phyloP scores from a whole-genome alignment of 192 early-diverging fungal species.

The Geosiphon pyriformis region DNA sequence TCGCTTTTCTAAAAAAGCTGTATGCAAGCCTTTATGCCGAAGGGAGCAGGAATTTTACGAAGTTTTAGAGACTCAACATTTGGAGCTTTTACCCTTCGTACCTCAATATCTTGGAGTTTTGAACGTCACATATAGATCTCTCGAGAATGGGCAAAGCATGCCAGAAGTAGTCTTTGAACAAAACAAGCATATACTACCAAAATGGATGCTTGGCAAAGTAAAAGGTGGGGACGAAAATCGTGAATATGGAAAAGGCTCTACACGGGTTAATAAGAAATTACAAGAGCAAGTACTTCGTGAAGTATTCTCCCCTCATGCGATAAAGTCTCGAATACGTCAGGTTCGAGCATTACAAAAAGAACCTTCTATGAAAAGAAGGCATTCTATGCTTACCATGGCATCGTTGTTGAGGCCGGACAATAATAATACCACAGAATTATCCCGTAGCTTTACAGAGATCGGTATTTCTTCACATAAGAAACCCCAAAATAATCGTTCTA shows the following conservation, averaged over 20 bases:
- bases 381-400: slow-evolving; percentile 47
- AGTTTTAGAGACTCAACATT: slow-evolving; percentile 56
- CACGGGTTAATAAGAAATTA: slow-evolving; percentile 63
- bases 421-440: slow-evolving; percentile 13
- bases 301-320: slow-evolving; percentile 80
- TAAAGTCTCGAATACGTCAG: slow-evolving; percentile 67
- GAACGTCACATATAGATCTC: slow-evolving; percentile 79
- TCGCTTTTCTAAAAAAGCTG: slow-evolving; percentile 92
- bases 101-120: slow-evolving; percentile 90
- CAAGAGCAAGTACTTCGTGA: slow-evolving; percentile 89
- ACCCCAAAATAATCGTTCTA: slow-evolving; percentile 11
- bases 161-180: slow-evolving; percentile 86
- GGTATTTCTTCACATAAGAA: neutral
- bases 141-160: slow-evolving; percentile 37
- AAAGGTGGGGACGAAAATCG: slow-evolving; percentile 4
- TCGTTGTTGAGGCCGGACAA: slow-evolving; percentile 19
- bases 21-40: slow-evolving; percentile 89
- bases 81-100: slow-evolving; percentile 80
- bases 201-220: slow-evolving; percentile 54
- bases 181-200: slow-evolving; percentile 81
- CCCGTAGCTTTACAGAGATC: slow-evolving; percentile 10
- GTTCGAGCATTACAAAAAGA: slow-evolving; percentile 34
- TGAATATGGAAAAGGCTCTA: slow-evolving; percentile 13
- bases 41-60: slow-evolving; percentile 92
- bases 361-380: slow-evolving; percentile 40